Percentiles rank a stretch among this genome's conserved stretches.
Evolutionary conservation across 2,329 filamentous ascomycete species (phyloP).

Genomic region (Aspergillus eucalypticola): DNA sequence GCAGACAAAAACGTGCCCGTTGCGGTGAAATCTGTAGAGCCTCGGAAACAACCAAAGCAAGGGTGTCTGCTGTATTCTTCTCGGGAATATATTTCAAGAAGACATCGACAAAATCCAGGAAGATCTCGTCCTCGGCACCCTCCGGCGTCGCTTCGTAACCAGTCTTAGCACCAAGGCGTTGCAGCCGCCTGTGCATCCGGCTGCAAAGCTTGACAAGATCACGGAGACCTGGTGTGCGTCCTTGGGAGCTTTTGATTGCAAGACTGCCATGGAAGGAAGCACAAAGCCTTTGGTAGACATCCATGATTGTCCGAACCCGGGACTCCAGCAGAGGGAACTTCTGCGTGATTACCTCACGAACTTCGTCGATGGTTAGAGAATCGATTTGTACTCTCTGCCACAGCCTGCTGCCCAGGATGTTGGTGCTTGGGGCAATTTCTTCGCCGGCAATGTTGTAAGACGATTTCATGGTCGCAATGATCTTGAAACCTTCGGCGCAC

Average conservation of each 20-base stretch:
- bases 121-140: conserved; percentile 75
- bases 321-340: conserved; percentile 69
- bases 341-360: conserved; percentile 70
- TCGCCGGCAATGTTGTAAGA: conserved; percentile 64
- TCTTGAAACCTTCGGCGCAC: conserved; percentile 80
- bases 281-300: conserved; percentile 52
- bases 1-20: conserved; percentile 74
- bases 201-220: conserved; percentile 92
- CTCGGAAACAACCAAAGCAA: conserved; percentile 71
- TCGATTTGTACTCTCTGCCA: conserved; percentile 78
- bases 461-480: conserved; percentile 88
- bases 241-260: conserved; percentile 41
- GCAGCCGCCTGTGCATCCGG: conserved; percentile 68
- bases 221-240: conserved; percentile 65
- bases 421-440: conserved; percentile 66
- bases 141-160: conserved; percentile 72
- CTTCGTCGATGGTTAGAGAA: conserved; percentile 66
- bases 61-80: conserved; percentile 53
- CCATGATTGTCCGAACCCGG: conserved; percentile 58
- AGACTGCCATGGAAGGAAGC: conserved; percentile 42
- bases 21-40: conserved; percentile 85
- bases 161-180: conserved; percentile 59
- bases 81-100: conserved; percentile 81
- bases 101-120: conserved; percentile 89
- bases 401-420: conserved; percentile 78